Evolutionary conservation across 495 filamentous ascomycete genomes (phyloP).

Genomic region (Sordaria brevicollis): DNA sequence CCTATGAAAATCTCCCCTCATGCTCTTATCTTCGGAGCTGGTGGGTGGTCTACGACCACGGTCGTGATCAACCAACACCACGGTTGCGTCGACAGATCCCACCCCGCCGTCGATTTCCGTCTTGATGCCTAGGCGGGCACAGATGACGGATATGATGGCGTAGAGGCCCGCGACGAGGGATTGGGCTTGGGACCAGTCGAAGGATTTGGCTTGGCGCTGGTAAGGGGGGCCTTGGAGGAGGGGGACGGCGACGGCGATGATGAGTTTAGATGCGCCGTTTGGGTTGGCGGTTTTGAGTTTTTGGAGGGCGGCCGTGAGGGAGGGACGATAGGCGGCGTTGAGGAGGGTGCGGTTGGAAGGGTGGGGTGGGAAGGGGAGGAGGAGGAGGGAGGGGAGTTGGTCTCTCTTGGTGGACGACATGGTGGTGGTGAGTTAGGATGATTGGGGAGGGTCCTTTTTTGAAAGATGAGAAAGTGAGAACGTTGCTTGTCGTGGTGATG

Average conservation of each 20-base stretch:
- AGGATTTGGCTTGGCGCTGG: conserved; percentile 36
- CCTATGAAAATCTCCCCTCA: conserved; percentile 14
- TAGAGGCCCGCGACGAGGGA: conserved; percentile 66
- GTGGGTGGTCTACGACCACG: background rate
- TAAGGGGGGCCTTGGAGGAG: conserved; percentile 31
- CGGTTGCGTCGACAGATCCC: conserved; percentile 65
- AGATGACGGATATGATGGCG: conserved; percentile 59
- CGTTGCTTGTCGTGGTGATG: background rate
- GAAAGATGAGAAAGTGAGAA: background rate
- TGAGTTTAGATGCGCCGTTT: conserved; percentile 31
- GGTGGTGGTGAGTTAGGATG: background rate
- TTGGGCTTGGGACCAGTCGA: conserved; percentile 53
- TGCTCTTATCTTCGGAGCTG: conserved; percentile 10
- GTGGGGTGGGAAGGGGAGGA: conserved; percentile 46
- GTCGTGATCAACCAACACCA: conserved; percentile 59
- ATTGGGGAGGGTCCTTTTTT: background rate
- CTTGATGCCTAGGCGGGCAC: conserved; percentile 47
- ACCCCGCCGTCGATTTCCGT: conserved; percentile 49
- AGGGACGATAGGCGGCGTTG: conserved; percentile 46
- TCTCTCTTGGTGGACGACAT: conserved; percentile 4
- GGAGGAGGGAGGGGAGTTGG: conserved; percentile 38
- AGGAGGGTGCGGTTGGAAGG: conserved; percentile 34
- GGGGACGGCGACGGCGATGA: conserved; percentile 45
- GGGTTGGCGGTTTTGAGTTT: conserved; percentile 26
- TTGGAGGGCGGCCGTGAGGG: conserved; percentile 36